These are phyloP conservation scores for Arxiozyma slooffiae DNA, from an alignment of 1,139 yeast species.

Conservation along the genomic window DNA sequence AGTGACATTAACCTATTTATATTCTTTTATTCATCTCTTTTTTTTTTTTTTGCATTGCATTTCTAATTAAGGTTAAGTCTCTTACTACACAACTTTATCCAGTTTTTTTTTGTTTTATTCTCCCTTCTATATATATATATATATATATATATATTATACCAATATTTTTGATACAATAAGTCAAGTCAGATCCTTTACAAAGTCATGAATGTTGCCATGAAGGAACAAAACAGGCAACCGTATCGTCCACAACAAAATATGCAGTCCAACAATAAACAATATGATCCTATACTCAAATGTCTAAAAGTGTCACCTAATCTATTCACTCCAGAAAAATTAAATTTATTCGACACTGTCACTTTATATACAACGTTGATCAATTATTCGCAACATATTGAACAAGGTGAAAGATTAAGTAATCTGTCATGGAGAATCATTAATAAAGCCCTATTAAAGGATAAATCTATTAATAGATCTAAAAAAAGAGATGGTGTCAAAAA, in stretches of 20 bases:
- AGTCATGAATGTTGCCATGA: not conserved
- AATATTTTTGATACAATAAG: no score
- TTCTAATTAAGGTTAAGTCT: no score
- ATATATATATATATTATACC: no score
- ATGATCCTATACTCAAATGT: slow-evolving; percentile 8
- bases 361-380: slow-evolving; percentile 25
- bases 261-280: not conserved
- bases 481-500: slow-evolving; percentile 30
- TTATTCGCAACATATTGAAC: slow-evolving; percentile 21
- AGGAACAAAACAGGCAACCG: not conserved
- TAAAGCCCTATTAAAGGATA: slow-evolving; percentile 26
- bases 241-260: not conserved
- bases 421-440: slow-evolving; percentile 30
- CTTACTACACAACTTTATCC: no score
- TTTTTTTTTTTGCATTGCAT: no score
- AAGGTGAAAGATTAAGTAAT: slow-evolving; percentile 29
- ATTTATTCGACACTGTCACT: slow-evolving; percentile 25
- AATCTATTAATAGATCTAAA: no score
- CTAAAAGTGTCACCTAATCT: slow-evolving; percentile 28
- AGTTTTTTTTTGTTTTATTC: no score
- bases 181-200: no score
- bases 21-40: no score
- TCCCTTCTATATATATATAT: no score
- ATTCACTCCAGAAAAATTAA: slow-evolving; percentile 27
- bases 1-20: not conserved